These are phyloP conservation scores for Cercospora citrullina DNA, from an alignment of 2,329 filamentous ascomycete genomes.

Conservation along the genomic window DNA sequence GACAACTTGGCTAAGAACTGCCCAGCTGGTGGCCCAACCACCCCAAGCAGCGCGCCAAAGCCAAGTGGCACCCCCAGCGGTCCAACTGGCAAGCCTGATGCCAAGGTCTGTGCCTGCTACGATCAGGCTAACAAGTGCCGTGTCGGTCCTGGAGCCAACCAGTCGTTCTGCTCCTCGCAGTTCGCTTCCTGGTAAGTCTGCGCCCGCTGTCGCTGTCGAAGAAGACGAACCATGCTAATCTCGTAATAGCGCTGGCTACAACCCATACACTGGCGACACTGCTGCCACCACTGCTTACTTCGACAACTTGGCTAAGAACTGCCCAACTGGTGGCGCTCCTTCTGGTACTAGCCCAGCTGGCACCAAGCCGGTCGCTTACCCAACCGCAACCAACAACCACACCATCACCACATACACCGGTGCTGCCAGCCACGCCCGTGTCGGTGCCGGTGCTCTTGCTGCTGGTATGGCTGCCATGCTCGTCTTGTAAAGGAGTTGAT, in stretches of 20 bases:
- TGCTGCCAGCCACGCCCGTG: not conserved
- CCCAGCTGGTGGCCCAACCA: not conserved
- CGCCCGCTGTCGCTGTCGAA: not conserved
- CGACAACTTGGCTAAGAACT: not conserved
- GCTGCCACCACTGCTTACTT: not conserved
- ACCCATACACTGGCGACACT: not conserved
- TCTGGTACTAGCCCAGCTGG: not conserved
- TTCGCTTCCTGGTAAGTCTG: not conserved
- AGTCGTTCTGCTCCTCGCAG: not conserved
- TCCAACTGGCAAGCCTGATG: not conserved
- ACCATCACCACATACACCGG: not conserved
- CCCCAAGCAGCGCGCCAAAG: not conserved
- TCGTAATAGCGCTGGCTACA: not conserved
- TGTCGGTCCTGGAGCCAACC: not conserved
- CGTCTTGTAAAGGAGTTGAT: not conserved
- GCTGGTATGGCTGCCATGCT: conserved; percentile 3
- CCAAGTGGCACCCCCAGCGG: not conserved
- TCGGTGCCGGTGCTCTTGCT: not conserved
- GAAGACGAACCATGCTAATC: not conserved
- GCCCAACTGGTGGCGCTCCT: not conserved
- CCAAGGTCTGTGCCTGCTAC: not conserved
- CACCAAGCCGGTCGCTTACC: not conserved
- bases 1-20: not conserved
- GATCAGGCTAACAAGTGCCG: not conserved
- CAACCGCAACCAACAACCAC: not conserved